Evolutionary conservation across 768 basidiomycete species (phyloP), one percentile per base, ranked within the genome.

Genomic region (Suillus luteus): DNA sequence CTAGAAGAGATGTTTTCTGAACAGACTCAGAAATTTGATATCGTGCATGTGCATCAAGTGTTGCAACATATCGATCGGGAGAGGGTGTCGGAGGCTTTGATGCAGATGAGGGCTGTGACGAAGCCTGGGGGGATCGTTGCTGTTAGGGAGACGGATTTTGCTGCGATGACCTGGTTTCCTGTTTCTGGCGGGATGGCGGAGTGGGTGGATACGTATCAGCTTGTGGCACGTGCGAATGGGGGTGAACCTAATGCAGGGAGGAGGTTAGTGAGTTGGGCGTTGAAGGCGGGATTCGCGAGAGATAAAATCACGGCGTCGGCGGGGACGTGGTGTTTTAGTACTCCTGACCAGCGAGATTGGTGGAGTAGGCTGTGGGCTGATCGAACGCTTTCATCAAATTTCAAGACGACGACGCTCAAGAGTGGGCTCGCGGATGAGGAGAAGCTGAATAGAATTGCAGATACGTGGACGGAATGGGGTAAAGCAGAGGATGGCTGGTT

Each of bases 1-100:
- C 71, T 85, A 5, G 68, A 66, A 12, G 80, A 76, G 64, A 70
- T 77, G 7, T 81, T 84, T 63, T 69, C 65, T 35, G 40, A 41
- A 15, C 14, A 17, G 4, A 15, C 19, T 1, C 22, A 11, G 6
- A 68, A 75, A 6, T 85, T 83, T 70, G 83, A 84, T 72, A 76
- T 85, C 67, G 81, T 83, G 3, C 80, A 81, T 67, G 76, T 79
- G 24, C 82, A 83, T 63, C 82, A 83, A 66, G 82, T 85, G 8
- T 73, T 85, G 3, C 78, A 81, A 66, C 84, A 85, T 71, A 66
- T 85, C 55, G 54, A 65, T 2, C 77, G 83, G 59, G 80, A 82
- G 1, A 27, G 57, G 57, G 57, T 58, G 11, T 70, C 81, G 12
- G 55, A 55, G 19, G 79, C 79, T 1, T 69, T 84, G 41, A 66